Conservation (phyloP, 108 stramenopile species). For the Nannochloropsis gaditana region DNA sequence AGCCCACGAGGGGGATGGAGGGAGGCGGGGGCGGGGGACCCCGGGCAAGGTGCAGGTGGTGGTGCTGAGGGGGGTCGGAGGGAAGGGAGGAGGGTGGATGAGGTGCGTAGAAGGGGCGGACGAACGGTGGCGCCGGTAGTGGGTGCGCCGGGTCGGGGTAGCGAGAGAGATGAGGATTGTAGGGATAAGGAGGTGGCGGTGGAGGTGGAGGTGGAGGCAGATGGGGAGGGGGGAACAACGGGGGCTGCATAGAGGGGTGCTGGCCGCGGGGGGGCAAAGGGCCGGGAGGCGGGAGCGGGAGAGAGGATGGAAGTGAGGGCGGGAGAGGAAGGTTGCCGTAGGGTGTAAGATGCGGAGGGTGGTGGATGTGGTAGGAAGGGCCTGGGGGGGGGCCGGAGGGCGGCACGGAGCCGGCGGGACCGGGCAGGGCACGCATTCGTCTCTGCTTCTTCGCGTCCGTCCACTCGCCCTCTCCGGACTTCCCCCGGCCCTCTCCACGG, state of each 20-base stretch:
- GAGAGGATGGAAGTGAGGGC: background rate
- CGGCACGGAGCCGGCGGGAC: background rate
- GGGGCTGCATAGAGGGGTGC: background rate
- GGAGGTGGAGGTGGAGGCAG: background rate
- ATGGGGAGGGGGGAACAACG: background rate
- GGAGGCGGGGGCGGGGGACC: background rate
- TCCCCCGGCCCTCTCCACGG: too few species aligned
- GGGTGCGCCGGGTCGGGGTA: background rate
- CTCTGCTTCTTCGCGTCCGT: too few species aligned
- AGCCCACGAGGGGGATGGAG: background rate
- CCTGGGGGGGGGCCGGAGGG: background rate
- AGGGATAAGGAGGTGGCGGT: background rate
- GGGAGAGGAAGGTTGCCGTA: background rate
- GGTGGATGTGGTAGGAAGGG: background rate
- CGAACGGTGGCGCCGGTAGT: background rate
- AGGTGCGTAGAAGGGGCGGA: background rate
- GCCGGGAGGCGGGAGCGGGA: background rate
- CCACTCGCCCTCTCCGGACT: too few species aligned
- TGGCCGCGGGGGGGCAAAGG: background rate
- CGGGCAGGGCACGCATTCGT: too few species aligned
- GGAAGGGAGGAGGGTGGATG: background rate
- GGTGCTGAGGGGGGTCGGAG: background rate
- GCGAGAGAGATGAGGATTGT: constrained; percentile 11
- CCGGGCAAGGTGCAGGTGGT: background rate
- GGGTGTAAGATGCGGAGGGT: background rate